Base-by-base conservation (phyloP, 441 rosid species). In the Capsella rubella region DNA sequence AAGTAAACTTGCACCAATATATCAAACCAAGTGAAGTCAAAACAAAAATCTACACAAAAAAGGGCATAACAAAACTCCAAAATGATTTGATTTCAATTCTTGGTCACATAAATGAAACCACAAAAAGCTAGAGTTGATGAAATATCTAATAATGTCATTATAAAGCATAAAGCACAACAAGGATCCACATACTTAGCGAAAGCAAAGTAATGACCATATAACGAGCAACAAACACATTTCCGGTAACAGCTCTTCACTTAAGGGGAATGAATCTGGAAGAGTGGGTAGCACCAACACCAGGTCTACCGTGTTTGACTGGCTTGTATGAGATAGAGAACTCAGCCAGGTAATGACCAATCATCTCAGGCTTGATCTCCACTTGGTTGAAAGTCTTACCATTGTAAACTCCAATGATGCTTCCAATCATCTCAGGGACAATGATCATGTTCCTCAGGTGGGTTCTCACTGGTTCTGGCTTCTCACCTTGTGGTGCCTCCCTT, bases 281-380 rank as follows among this genome's bases (percentile, higher is more conserved):
- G 78, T 89, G 97, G 28, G 95, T 90, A 67, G 98, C 97, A 83
- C 93, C 93, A 54, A 90, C 86, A 77, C 97, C 98, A 5, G 97
- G 98, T 75, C 97, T 87, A 75, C 97, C 98, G 8, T 93, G 97
- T 93, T 90, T 93, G 3, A 93, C 97, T 1, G 97, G 97, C 87
- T 93, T 89, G 97, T 89, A 93, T n/a, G 90, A 82, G 76, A 93
- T 90, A 8, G 98, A 93, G 83, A 93, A 93, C 82, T 93, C 97
- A 8, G 97, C 98, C 25, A 90, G 71, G 82, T 89, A 93, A 73
- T 90, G 97, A n/a, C 95, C 89, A 69, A 93, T 91, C 97, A 93
- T 93, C 76, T 93, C 98, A 2, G 96, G 97, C 87, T 91, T 91
- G 83, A 93, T 91, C 66, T 91, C 97, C 54, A 90, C 95, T 76